Evolutionary conservation across 495 filamentous ascomycete species (phyloP), one percentile per base, ranked within the genome.

Genomic region (Podospora conica): DNA sequence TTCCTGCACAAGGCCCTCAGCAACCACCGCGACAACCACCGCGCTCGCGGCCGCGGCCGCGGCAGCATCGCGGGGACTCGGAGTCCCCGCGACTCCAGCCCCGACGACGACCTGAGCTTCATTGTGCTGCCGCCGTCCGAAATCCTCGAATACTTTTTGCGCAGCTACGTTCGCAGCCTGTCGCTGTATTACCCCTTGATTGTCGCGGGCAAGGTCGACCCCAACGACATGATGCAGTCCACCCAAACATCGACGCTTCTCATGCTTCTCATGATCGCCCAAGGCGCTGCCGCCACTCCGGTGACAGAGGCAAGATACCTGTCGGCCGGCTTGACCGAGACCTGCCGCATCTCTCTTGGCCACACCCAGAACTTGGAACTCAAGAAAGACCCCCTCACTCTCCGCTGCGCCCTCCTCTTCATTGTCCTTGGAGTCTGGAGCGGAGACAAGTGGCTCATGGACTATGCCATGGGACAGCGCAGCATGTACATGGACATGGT

Each of bases 391-490:
- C 83, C 83, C 1, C 81, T 79, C 12, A 79, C 85, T 0, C 78
- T 87, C 60, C 81, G 84, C 28, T 85, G 85, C 53, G 86, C 86
- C 0, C 74, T 89, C 7, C 78, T 89, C 11, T 88, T 88, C 71
- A 84, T 80, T 1, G 77, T 87, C 2, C 77, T 86, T 10, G 86
- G 83, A 6, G 83, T 83, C 0, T 89, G 87, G 87, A 85, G 85
- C 69, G 86, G 87, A 57, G 87, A 89, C 71, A 88, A 87, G 70
- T 88, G 86, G 85, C 85, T 86, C 56, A 89, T 89, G 85, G 86
- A 88, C 66, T 88, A 88, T 58, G 83, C 85, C 25, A 87, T 87
- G 84, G 86, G 86, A n/a, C 86, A 89, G 70, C 81, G 85, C 28
- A 84, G 82, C 55, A 87, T 88, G 85, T 89, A 89, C 68, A 81